These are phyloP conservation scores for Daphne laureola DNA, from an alignment of 441 rosid genomes.

Conservation along the genomic window DNA sequence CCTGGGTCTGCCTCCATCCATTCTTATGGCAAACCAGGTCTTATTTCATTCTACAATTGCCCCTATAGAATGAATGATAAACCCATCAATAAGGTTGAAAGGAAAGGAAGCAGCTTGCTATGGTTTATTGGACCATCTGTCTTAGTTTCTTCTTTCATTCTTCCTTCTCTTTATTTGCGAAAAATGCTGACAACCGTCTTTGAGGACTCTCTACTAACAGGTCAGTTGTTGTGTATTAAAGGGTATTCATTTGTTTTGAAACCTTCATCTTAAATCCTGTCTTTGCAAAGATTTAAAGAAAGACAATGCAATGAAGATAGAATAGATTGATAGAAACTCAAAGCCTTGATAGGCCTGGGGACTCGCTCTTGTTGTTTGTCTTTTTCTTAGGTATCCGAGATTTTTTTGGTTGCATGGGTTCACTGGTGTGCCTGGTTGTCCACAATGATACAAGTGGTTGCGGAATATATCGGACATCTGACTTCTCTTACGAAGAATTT, in stretches of 20 bases:
- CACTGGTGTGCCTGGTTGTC: too few relatives aligned
- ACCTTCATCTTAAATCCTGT: too few relatives aligned
- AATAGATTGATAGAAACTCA: too few relatives aligned
- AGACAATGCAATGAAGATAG: too few relatives aligned
- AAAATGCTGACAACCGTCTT: slow-evolving; percentile 63
- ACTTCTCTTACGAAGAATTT: too few relatives aligned
- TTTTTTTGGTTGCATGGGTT: too few relatives aligned
- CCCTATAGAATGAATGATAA: slow-evolving; percentile 37
- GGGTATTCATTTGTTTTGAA: not conserved
- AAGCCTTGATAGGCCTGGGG: too few relatives aligned
- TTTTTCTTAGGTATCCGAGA: too few relatives aligned
- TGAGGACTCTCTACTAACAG: slow-evolving; percentile 92
- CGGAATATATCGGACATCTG: too few relatives aligned
- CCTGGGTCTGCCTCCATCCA: slow-evolving; percentile 26
- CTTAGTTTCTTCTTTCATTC: slow-evolving; percentile 83
- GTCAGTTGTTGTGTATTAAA: slow-evolving; percentile 22
- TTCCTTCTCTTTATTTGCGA: slow-evolving; percentile 81
- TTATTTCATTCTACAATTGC: slow-evolving; percentile 66
- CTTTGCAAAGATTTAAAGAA: too few relatives aligned
- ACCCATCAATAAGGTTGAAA: slow-evolving; percentile 24
- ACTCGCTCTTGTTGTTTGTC: too few relatives aligned
- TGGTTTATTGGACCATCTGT: slow-evolving; percentile 90
- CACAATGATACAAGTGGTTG: too few relatives aligned
- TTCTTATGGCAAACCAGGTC: slow-evolving; percentile 67
- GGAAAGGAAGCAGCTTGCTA: slow-evolving; percentile 40